Conservation (phyloP, 495 filamentous ascomycete species). For the Neurospora sp. region DNA sequence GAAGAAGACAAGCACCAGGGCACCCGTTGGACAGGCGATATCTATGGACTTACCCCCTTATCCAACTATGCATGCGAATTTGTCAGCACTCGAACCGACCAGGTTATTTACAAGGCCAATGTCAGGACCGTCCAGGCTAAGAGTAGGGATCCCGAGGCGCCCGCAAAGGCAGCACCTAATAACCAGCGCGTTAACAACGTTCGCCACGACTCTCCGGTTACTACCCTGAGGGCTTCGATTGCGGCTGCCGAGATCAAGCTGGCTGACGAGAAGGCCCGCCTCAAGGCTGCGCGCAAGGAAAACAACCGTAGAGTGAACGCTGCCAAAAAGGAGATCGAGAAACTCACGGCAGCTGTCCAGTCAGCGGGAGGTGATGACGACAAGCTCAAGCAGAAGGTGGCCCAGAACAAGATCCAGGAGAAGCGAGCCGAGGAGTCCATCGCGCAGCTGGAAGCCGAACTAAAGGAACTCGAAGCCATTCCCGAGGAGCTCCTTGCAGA, state of each 20-base stretch:
- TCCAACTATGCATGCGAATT: conserved; percentile 84
- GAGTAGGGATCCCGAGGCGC: conserved; percentile 49
- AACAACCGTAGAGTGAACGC: conserved; percentile 61
- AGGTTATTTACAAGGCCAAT: conserved; percentile 65
- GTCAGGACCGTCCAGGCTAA: conserved; percentile 69
- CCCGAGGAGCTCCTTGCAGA: conserved; percentile 56
- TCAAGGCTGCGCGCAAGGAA: conserved; percentile 69
- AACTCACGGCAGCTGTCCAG: conserved; percentile 52
- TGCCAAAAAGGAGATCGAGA: conserved; percentile 73
- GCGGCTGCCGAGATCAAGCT: conserved; percentile 68
- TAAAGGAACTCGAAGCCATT: conserved; percentile 56
- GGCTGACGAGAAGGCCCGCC: conserved; percentile 61
- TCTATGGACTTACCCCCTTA: conserved; percentile 77
- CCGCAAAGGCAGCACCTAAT: conserved; percentile 26
- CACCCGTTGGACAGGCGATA: conserved; percentile 65
- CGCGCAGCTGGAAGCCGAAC: conserved; percentile 47
- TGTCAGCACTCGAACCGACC: conserved; percentile 60
- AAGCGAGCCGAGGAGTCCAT: conserved; percentile 72
- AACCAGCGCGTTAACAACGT: conserved; percentile 44
- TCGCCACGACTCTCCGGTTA: conserved; percentile 76
- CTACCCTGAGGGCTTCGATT: conserved; percentile 82
- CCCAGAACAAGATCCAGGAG: conserved; percentile 66
- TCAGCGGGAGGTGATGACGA: conserved; percentile 76
- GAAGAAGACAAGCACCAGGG: conserved; percentile 37
- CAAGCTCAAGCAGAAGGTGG: conserved; percentile 65